phyloP scores from a whole-genome alignment of 2,329 filamentous ascomycete species.

The Chrysosporium queenslandicum region DNA sequence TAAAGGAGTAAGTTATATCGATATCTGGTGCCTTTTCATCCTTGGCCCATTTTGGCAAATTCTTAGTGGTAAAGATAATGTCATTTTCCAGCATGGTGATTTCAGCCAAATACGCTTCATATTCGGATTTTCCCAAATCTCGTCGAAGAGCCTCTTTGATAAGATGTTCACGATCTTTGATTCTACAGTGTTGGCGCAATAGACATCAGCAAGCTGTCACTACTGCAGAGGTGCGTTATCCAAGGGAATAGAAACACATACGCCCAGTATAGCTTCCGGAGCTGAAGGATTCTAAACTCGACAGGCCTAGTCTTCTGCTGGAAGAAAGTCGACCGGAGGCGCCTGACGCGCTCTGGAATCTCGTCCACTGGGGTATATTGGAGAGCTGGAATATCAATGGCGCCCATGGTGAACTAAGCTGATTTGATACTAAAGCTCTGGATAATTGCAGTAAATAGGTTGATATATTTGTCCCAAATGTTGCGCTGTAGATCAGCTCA shows the following conservation, averaged over 20 bases:
- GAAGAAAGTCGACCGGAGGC: conserved; percentile 58
- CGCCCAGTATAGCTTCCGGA: conserved; percentile 93
- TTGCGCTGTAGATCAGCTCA: neutral
- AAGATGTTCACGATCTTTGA: conserved; percentile 65
- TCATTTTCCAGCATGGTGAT: conserved; percentile 71
- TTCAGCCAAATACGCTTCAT: conserved; percentile 66
- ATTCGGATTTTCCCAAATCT: conserved; percentile 68
- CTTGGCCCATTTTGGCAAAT: conserved; percentile 70
- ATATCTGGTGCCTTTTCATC: conserved; percentile 69
- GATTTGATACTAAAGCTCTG: too few species aligned
- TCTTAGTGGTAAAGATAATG: conserved; percentile 64
- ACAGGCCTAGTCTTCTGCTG: conserved; percentile 73
- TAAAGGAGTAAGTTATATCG: conserved; percentile 53
- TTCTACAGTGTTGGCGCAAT: conserved; percentile 24
- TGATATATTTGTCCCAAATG: too few species aligned
- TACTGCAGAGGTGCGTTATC: neutral
- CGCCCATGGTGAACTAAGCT: conserved; percentile 13
- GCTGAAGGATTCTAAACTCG: conserved; percentile 71
- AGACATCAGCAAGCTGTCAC: conserved; percentile 14
- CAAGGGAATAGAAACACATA: conserved; percentile 25
- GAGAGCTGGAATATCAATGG: conserved; percentile 38
- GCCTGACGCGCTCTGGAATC: conserved; percentile 53
- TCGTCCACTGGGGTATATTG: conserved; percentile 54
- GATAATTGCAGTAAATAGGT: neutral
- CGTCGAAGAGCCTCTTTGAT: conserved; percentile 63